phyloP scores from a whole-genome alignment of 257 asterid genomes.

The Solanum medicagineum region DNA sequence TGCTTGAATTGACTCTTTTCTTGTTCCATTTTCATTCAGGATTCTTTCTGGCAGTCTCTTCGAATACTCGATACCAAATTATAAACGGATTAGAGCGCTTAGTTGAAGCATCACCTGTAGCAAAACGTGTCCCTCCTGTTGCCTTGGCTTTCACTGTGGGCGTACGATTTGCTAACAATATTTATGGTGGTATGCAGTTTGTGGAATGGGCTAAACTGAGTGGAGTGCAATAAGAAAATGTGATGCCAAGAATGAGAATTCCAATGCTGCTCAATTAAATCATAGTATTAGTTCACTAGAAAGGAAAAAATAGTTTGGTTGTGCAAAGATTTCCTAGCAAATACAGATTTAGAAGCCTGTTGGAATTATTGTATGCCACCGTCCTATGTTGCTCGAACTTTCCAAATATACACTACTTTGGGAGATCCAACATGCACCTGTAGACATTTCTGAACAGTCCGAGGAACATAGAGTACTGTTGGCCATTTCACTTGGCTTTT shows the following conservation, averaged over 20 bases:
- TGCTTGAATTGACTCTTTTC: not conserved
- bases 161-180: conserved; percentile 70
- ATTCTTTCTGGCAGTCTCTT: conserved; percentile 74
- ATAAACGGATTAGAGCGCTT: conserved; percentile 68
- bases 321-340: not conserved
- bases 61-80: conserved; percentile 82
- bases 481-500: not conserved
- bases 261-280: not conserved
- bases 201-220: conserved; percentile 88
- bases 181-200: conserved; percentile 91
- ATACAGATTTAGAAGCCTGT: not conserved
- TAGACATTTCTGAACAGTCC: not conserved
- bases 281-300: not conserved
- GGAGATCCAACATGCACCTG: not conserved
- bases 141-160: conserved; percentile 89
- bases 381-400: not conserved
- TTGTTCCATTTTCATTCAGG: conserved; percentile 21
- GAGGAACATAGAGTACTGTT: not conserved
- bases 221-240: conserved; percentile 53
- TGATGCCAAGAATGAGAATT: not conserved
- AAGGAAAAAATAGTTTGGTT: not conserved
- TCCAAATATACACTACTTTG: not conserved
- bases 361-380: not conserved
- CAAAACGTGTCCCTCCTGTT: conserved; percentile 60
- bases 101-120: conserved; percentile 65